Evolutionary conservation across 768 basidiomycete genomes (phyloP).

Genomic region (Russula compacta): DNA sequence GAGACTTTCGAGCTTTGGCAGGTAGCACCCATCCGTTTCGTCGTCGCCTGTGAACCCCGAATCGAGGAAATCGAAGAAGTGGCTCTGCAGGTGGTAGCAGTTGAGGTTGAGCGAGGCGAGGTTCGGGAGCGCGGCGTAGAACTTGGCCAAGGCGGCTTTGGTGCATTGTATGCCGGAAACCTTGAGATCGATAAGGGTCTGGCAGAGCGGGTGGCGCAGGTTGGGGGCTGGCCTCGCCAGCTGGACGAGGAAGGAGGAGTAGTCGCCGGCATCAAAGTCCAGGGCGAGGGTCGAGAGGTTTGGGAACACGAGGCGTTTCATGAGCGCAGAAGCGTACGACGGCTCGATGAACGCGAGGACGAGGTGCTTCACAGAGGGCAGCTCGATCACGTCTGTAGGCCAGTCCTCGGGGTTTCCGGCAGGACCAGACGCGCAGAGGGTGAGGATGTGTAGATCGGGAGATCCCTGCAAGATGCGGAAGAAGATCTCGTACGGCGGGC

Average conservation of each 20-base stretch:
- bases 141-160: constrained; percentile 24
- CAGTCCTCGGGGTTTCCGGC: constrained; percentile 32
- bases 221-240: constrained; percentile 35
- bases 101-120: constrained; percentile 38
- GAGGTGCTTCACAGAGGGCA: constrained; percentile 25
- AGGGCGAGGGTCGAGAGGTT: constrained; percentile 34
- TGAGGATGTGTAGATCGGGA: constrained; percentile 44
- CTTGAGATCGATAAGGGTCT: constrained; percentile 42
- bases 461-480: constrained; percentile 41
- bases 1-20: constrained; percentile 45
- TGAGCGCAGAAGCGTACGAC: constrained; percentile 28
- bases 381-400: constrained; percentile 22
- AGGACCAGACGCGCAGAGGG: constrained; percentile 52
- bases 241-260: constrained; percentile 36
- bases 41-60: constrained; percentile 1
- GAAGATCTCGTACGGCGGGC: constrained; percentile 50
- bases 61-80: constrained; percentile 25
- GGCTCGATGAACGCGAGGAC: constrained; percentile 27
- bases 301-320: constrained; percentile 30
- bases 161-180: constrained; percentile 42
- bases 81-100: constrained; percentile 25
- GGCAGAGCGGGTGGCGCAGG: constrained; percentile 34
- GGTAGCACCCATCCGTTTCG: constrained; percentile 24
- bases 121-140: constrained; percentile 41
- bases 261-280: constrained; percentile 51